A percentile compares a stretch with the other conserved stretches of the same genome.
phyloP scores from a whole-genome alignment of 176 grass and related monocot genomes.

The Tillandsia fasciculata region DNA sequence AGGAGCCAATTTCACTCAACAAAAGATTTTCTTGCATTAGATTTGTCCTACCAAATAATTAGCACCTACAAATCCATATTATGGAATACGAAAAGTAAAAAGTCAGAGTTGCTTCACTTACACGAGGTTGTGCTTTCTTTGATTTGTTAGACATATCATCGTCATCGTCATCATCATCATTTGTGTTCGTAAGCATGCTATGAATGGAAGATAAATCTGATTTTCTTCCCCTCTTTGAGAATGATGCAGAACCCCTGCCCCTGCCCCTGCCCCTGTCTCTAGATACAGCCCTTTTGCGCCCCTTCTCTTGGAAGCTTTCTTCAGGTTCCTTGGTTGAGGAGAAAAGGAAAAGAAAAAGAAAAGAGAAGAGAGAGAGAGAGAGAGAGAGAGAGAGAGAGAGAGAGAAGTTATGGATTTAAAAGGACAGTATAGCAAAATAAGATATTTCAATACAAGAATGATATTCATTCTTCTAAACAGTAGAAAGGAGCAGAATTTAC shows the following conservation, averaged over 20 bases:
- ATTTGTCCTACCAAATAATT: not conserved
- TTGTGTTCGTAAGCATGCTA: constrained; percentile 20
- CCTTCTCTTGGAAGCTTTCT: constrained; percentile 22
- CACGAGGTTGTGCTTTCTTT: constrained; percentile 46
- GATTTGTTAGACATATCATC: constrained; percentile 34
- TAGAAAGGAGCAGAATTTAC: constrained; percentile 22
- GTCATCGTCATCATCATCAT: constrained; percentile 44
- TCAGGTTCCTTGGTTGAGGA: constrained; percentile 36
- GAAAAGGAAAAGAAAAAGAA: not conserved
- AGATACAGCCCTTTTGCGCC: constrained; percentile 45
- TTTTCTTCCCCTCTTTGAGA: constrained; percentile 48
- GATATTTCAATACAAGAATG: constrained; percentile 1
- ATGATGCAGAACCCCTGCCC: constrained; percentile 20
- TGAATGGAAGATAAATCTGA: constrained; percentile 42
- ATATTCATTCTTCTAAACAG: not conserved
- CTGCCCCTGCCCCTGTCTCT: constrained; percentile 34
- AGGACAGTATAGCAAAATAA: not conserved
- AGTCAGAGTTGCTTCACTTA: constrained; percentile 19
- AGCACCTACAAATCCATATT: not conserved
- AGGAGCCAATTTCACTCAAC: not conserved
- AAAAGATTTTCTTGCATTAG: not conserved
- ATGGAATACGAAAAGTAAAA: not conserved
- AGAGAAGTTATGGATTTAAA: not conserved
- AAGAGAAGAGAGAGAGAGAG: too few relatives aligned
- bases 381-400: not conserved